phyloP scores from a whole-genome alignment of 1,139 yeast genomes.

The Scheffersomyces quercinus region DNA sequence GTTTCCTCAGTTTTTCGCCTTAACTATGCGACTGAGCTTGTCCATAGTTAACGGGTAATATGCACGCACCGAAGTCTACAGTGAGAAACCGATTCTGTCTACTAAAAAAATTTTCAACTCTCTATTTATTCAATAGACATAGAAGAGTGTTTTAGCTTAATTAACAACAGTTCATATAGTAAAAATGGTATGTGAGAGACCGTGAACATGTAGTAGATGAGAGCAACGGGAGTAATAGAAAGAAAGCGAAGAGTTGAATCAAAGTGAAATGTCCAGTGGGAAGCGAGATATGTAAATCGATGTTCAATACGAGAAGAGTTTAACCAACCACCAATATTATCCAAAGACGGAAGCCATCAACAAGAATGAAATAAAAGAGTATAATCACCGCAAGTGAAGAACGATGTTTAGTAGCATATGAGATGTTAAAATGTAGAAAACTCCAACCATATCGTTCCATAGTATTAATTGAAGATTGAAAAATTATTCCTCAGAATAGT shows the following conservation, averaged over 20 bases:
- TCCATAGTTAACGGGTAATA: not conserved
- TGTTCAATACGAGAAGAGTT: too few species aligned
- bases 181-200: conserved; percentile 23
- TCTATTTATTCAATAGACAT: conserved; percentile 2
- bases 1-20: not conserved
- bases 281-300: too few species aligned
- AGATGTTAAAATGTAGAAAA: too few species aligned
- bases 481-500: too few species aligned
- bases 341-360: too few species aligned
- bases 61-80: not conserved
- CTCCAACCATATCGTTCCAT: too few species aligned
- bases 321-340: too few species aligned
- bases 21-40: not conserved
- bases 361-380: too few species aligned
- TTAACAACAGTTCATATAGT: conserved; percentile 19
- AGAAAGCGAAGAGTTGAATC: not conserved
- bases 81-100: not conserved
- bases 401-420: too few species aligned
- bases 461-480: too few species aligned
- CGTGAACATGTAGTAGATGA: not conserved
- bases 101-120: conserved; percentile 15
- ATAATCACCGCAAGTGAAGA: too few species aligned
- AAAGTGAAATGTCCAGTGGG: too few species aligned
- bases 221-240: not conserved
- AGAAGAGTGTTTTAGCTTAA: conserved; percentile 1